phyloP scores from a whole-genome alignment of 352 stramenopile genomes.

The Achlya hypogyna region DNA sequence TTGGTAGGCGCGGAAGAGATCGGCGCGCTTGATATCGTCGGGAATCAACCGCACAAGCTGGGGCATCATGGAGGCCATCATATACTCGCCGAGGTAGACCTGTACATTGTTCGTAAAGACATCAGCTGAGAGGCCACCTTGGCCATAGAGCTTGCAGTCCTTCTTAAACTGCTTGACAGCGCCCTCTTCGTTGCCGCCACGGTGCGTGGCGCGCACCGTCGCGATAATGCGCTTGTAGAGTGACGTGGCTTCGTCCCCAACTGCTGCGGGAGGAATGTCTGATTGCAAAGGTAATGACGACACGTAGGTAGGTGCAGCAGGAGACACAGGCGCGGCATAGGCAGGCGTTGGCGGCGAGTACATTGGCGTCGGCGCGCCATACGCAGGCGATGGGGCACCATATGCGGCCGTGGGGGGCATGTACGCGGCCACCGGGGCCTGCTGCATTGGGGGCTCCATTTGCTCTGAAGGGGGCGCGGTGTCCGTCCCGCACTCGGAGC shows the following conservation, averaged over 20 bases:
- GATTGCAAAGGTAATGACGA: neutral
- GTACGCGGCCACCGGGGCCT: too few relatives aligned
- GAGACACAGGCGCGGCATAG: too few relatives aligned
- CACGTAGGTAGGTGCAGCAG: neutral
- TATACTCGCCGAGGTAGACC: constrained; percentile 59
- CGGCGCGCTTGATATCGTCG: constrained; percentile 65
- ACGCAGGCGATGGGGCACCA: too few relatives aligned
- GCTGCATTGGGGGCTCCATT: too few relatives aligned
- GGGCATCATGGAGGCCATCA: constrained; percentile 74
- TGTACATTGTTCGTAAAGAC: constrained; percentile 51
- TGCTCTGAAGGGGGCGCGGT: neutral
- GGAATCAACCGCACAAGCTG: constrained; percentile 68
- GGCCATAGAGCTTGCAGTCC: constrained; percentile 70
- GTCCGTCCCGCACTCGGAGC: neutral
- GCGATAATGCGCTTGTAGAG: constrained; percentile 80
- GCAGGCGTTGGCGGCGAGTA: too few relatives aligned
- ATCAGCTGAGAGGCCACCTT: constrained; percentile 45
- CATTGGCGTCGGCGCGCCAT: too few relatives aligned
- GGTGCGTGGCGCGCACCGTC: constrained; percentile 61
- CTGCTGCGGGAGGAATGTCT: constrained; percentile 39
- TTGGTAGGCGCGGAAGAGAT: constrained; percentile 39
- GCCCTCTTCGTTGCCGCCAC: constrained; percentile 59
- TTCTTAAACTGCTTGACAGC: constrained; percentile 46
- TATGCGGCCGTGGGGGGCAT: too few relatives aligned
- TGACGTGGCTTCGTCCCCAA: constrained; percentile 52